These are phyloP conservation scores for Colletotrichum neosansevieriae DNA, from an alignment of 2,329 filamentous ascomycete genomes.

Conservation along the genomic window DNA sequence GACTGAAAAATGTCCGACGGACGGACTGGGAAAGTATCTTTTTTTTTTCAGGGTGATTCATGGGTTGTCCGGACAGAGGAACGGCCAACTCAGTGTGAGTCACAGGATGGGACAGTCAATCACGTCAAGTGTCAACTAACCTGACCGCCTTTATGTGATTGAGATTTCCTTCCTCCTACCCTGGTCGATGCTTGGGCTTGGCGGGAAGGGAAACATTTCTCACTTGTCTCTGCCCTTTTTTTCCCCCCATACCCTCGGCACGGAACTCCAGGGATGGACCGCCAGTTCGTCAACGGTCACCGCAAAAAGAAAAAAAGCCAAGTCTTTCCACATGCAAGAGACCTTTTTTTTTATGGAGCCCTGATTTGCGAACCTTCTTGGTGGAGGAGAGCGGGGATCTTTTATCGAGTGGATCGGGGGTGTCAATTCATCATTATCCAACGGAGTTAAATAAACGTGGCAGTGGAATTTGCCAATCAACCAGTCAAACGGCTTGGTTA, in stretches of 20 bases:
- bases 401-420: background rate
- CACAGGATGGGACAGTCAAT: background rate
- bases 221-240: background rate
- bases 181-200: constrained; percentile 8
- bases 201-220: background rate
- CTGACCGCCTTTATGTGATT: constrained; percentile 34
- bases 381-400: constrained; percentile 10
- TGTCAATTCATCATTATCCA: constrained; percentile 14
- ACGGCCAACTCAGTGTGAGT: constrained; percentile 35
- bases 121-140: background rate
- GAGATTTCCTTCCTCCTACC: background rate
- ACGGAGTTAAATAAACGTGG: constrained; percentile 8
- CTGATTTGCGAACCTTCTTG: background rate
- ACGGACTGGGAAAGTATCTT: background rate
- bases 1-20: constrained; percentile 11
- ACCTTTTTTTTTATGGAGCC: constrained; percentile 13
- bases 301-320: constrained; percentile 8
- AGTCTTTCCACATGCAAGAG: constrained; percentile 16
- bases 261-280: background rate
- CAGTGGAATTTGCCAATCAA: background rate
- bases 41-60: background rate
- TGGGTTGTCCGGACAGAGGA: background rate
- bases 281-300: constrained; percentile 27
- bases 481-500: background rate
- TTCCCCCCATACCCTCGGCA: constrained; percentile 30